phyloP scores from a whole-genome alignment of 768 basidiomycete genomes.

The Jaapia argillacea region DNA sequence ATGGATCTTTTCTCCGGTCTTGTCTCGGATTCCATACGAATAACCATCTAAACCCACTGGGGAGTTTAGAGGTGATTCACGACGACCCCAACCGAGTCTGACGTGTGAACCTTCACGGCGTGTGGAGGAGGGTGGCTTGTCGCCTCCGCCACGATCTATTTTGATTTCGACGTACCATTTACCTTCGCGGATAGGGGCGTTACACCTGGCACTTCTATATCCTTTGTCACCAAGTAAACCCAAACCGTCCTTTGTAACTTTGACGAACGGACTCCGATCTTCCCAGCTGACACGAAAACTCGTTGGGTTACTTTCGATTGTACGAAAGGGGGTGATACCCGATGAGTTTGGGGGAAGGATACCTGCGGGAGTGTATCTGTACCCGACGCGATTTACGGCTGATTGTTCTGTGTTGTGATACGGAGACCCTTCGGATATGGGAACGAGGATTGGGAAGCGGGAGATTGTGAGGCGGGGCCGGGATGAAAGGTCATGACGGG shows the following conservation, averaged over 20 bases:
- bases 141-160: constrained; percentile 67
- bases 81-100: constrained; percentile 82
- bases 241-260: constrained; percentile 70
- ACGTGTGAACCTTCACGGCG: constrained; percentile 70
- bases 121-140: constrained; percentile 35
- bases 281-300: constrained; percentile 79
- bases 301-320: constrained; percentile 71
- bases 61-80: constrained; percentile 89
- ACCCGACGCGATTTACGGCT: constrained; percentile 67
- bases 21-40: constrained; percentile 87
- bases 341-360: constrained; percentile 48
- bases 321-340: constrained; percentile 46
- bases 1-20: constrained; percentile 84
- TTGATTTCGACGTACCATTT: constrained; percentile 92
- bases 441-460: constrained; percentile 61
- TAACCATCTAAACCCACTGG: constrained; percentile 93
- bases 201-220: constrained; percentile 83
- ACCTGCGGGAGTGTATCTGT: constrained; percentile 74
- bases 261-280: constrained; percentile 75
- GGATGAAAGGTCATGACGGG: constrained; percentile 58
- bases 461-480: constrained; percentile 66
- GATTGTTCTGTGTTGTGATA: constrained; percentile 63
- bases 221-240: constrained; percentile 77
- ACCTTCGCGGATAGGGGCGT: constrained; percentile 83
- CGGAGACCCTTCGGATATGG: constrained; percentile 41